A percentile compares a stretch with the other conserved stretches of the same genome.
Evolutionary conservation across 2,329 filamentous ascomycete genomes (phyloP).

Genomic region (Bipolaris sorokiniana): DNA sequence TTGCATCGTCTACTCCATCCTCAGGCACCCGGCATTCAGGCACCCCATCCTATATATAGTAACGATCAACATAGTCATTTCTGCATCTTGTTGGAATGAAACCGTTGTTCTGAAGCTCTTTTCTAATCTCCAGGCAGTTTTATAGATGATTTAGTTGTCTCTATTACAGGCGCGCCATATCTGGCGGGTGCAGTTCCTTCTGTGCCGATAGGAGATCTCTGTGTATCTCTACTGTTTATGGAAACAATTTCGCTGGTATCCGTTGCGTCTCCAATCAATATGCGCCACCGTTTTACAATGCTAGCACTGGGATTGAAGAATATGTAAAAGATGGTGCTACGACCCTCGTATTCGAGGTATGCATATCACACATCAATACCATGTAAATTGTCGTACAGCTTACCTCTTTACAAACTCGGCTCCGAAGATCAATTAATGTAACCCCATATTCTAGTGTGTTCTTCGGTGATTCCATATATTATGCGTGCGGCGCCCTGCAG

Average conservation of each 20-base stretch:
- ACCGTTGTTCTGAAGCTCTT: not conserved
- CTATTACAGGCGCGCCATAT: not conserved
- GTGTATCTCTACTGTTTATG: too few species aligned
- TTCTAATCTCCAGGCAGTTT: not conserved
- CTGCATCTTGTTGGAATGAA: not conserved
- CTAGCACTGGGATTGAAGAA: too few species aligned
- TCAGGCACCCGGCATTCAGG: constrained; percentile 3
- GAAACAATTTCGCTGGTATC: too few species aligned
- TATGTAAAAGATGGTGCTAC: not conserved
- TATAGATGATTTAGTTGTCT: not conserved
- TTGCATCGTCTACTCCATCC: constrained; percentile 7
- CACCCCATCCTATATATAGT: constrained; percentile 7
- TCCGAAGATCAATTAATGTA: not conserved
- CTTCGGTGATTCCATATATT: not conserved
- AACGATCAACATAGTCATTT: constrained; percentile 1
- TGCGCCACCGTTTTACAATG: too few species aligned
- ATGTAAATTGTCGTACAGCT: not conserved
- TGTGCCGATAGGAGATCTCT: too few species aligned
- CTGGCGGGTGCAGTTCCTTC: too few species aligned
- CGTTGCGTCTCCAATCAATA: too few species aligned
- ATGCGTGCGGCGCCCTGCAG: not conserved
- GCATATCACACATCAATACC: not conserved
- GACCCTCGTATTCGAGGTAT: not conserved
- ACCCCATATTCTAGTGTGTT: not conserved
- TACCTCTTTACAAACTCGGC: not conserved